phyloP scores from a whole-genome alignment of 352 stramenopile species.

The Pythium phragmitis region DNA sequence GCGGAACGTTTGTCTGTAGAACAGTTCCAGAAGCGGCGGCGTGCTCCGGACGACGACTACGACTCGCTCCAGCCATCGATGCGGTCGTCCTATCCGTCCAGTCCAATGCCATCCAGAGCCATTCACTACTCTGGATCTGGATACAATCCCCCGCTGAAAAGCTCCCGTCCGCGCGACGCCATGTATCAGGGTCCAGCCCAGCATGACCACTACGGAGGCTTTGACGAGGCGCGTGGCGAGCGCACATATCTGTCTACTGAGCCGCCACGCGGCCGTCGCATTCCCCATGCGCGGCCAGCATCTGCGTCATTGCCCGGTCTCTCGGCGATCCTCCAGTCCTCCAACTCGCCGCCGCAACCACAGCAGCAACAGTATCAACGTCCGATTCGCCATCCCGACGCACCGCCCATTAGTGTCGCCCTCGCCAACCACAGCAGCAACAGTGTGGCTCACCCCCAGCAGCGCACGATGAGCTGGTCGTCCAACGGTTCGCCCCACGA shows the following conservation, averaged over 20 bases:
- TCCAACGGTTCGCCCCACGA: constrained; percentile 4
- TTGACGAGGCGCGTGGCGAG: neutral
- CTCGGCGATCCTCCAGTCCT: constrained; percentile 13
- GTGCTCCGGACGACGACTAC: neutral
- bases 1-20: neutral
- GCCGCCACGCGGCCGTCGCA: neutral
- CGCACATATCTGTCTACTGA: neutral
- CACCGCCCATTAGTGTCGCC: neutral
- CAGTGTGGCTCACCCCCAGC: neutral
- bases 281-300: neutral
- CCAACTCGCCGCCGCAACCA: constrained; percentile 5
- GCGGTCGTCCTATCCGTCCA: constrained; percentile 5
- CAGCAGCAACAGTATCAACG: neutral
- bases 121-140: constrained; percentile 17
- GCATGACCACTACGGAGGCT: neutral
- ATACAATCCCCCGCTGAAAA: constrained; percentile 15
- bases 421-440: neutral
- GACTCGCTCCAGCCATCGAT: neutral
- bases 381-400: neutral
- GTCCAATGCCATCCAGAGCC: neutral
- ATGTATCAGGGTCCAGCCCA: neutral
- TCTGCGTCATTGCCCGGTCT: constrained; percentile 12
- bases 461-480: constrained; percentile 17
- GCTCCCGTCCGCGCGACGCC: neutral
- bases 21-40: constrained; percentile 10